Evolutionary conservation across 768 basidiomycete species (phyloP).

Genomic region (Agaricus sinodeliciosus): DNA sequence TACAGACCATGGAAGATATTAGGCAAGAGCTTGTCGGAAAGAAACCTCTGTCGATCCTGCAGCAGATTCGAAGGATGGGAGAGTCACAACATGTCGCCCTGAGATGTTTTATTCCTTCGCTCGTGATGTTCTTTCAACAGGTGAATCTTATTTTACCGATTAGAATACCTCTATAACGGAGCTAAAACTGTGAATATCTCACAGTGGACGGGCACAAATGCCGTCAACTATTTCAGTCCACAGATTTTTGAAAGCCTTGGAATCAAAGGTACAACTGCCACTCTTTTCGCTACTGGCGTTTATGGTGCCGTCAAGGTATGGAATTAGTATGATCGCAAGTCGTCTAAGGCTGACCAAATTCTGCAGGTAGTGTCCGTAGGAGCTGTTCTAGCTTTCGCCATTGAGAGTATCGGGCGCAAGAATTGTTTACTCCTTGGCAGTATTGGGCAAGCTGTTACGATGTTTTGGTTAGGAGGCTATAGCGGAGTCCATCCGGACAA

Average conservation of each 20-base stretch:
- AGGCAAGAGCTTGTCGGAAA: constrained; percentile 41
- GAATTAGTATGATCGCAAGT: not conserved
- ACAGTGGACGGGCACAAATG: constrained; percentile 48
- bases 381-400: constrained; percentile 35
- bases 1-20: constrained; percentile 37
- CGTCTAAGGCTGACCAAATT: not conserved
- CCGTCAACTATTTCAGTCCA: constrained; percentile 46
- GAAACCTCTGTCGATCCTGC: constrained; percentile 23
- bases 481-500: constrained; percentile 25
- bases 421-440: constrained; percentile 42
- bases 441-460: constrained; percentile 38
- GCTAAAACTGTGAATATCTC: not conserved
- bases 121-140: constrained; percentile 41
- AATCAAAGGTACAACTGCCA: constrained; percentile 33
- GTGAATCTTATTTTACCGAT: constrained; percentile 8
- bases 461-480: constrained; percentile 43
- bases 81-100: constrained; percentile 35
- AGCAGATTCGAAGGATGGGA: constrained; percentile 36
- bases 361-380: constrained; percentile 34
- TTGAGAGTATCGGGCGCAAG: constrained; percentile 44
- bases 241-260: constrained; percentile 44
- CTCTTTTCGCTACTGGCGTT: constrained; percentile 45
- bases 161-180: not conserved
- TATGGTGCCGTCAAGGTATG: constrained; percentile 29
- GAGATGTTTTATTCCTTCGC: constrained; percentile 37